Evolutionary conservation across 2,329 filamentous ascomycete genomes (phyloP).

Genomic region (Stachybotrys echinatus): DNA sequence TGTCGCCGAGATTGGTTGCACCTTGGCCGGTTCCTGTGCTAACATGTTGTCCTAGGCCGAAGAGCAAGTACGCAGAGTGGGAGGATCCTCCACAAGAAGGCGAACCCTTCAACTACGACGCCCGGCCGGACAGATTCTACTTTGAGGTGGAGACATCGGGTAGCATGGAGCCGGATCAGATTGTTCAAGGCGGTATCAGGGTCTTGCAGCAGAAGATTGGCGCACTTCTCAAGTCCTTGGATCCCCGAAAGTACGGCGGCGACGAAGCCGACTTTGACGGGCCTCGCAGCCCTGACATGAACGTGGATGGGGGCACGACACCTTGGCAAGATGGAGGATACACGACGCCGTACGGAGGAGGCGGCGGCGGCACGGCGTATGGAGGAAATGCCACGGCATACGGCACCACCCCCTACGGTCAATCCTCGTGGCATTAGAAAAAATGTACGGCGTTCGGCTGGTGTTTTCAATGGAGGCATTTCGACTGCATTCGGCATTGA

Average conservation of each 20-base stretch:
- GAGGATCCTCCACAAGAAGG: slow-evolving; percentile 77
- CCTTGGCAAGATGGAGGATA: slow-evolving; percentile 61
- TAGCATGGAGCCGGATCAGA: slow-evolving; percentile 81
- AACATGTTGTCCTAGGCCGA: slow-evolving; percentile 55
- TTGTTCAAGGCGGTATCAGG: slow-evolving; percentile 83
- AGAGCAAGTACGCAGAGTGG: slow-evolving; percentile 72
- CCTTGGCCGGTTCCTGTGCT: neutral
- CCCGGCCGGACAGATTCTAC: slow-evolving; percentile 80
- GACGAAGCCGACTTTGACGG: slow-evolving; percentile 58
- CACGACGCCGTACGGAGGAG: slow-evolving; percentile 61
- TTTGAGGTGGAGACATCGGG: slow-evolving; percentile 89
- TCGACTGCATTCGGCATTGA: neutral
- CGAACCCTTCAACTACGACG: slow-evolving; percentile 87
- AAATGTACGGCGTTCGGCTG: neutral
- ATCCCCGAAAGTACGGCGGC: slow-evolving; percentile 42
- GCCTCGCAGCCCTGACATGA: slow-evolving; percentile 60
- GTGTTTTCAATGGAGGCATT: slow-evolving; percentile 16
- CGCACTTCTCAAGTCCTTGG: slow-evolving; percentile 59
- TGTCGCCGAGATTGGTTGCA: neutral
- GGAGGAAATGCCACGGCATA: slow-evolving; percentile 64
- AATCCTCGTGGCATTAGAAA: slow-evolving; percentile 41
- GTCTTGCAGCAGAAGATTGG: slow-evolving; percentile 89
- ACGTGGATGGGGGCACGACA: slow-evolving; percentile 50
- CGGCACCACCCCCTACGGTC: slow-evolving; percentile 50
- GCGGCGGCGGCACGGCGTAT: slow-evolving; percentile 51